A percentile compares a stretch with the other conserved stretches of the same genome.
Conservation (phyloP, 768 basidiomycete species). For the Neoboletus subvelutipes region DNA sequence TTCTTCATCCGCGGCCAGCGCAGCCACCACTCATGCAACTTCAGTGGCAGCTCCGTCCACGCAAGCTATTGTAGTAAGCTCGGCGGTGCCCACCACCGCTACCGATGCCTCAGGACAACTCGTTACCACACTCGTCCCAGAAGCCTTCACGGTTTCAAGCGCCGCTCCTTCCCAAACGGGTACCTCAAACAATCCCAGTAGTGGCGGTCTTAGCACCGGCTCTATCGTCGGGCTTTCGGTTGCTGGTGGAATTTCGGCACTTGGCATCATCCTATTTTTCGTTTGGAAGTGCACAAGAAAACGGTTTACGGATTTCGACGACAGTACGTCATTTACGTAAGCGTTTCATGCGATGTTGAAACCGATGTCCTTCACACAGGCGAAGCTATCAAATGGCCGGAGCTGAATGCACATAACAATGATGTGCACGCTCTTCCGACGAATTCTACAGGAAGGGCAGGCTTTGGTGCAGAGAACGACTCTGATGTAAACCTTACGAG, state of each 20-base stretch:
- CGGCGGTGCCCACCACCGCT: slow-evolving; percentile 18
- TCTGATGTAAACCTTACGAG: slow-evolving; percentile 60
- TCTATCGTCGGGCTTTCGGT: slow-evolving; percentile 81
- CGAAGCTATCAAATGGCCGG: slow-evolving; percentile 91
- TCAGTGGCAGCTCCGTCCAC: slow-evolving; percentile 5
- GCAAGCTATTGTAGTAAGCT: background rate
- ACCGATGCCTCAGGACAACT: slow-evolving; percentile 34
- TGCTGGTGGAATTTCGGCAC: slow-evolving; percentile 71
- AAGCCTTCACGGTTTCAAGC: slow-evolving; percentile 21
- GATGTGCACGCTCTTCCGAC: slow-evolving; percentile 68
- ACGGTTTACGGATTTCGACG: slow-evolving; percentile 71
- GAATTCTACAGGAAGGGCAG: slow-evolving; percentile 65
- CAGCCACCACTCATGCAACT: slow-evolving; percentile 1
- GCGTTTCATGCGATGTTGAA: slow-evolving; percentile 7
- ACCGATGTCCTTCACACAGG: slow-evolving; percentile 37
- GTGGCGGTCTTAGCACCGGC: slow-evolving; percentile 55
- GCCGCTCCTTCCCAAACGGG: slow-evolving; percentile 26
- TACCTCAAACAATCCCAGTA: slow-evolving; percentile 17
- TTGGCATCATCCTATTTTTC: slow-evolving; percentile 73
- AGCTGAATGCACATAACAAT: slow-evolving; percentile 64
- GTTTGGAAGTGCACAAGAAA: slow-evolving; percentile 88
- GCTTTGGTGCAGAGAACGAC: slow-evolving; percentile 60
- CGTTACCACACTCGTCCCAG: slow-evolving; percentile 24
- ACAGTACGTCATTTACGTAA: slow-evolving; percentile 53
- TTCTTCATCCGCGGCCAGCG: slow-evolving; percentile 2